Conservation (phyloP, 2,329 filamentous ascomycete genomes). For the Fusarium pseudonygamai region DNA sequence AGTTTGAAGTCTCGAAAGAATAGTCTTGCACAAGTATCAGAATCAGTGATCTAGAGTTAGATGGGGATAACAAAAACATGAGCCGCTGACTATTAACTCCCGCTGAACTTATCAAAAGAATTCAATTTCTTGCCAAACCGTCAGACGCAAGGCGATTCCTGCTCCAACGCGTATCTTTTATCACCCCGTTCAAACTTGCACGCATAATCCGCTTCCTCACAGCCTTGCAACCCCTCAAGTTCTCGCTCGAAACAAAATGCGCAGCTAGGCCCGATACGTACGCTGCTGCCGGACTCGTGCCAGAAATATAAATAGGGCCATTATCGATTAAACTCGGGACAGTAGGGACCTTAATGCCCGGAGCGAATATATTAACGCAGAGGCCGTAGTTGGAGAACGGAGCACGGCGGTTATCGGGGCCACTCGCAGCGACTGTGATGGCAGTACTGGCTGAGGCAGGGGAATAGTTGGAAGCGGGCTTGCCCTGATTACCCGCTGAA, state of each 20-base stretch:
- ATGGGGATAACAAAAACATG: accelerated
- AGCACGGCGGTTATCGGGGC: background rate
- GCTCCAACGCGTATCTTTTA: background rate
- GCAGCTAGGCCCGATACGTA: background rate
- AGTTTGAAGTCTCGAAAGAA: too few species aligned
- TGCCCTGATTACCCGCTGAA: background rate
- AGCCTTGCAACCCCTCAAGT: background rate
- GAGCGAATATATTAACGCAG: constrained; percentile 1
- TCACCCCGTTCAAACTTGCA: accelerated
- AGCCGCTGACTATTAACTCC: accelerated
- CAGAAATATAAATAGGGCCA: background rate
- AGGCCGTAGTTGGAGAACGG: constrained; percentile 1
- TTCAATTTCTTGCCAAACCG: background rate
- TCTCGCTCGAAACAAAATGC: background rate
- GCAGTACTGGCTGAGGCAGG: background rate
- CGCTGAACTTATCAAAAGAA: accelerated
- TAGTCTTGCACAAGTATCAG: too few species aligned
- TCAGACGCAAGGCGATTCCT: background rate
- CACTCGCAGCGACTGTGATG: constrained; percentile 9
- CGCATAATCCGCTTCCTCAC: background rate
- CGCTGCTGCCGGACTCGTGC: constrained; percentile 3
- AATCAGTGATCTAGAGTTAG: background rate
- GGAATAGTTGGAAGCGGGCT: background rate
- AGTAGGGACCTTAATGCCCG: background rate
- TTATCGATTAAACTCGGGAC: background rate